Conservation (phyloP, 768 basidiomycete species). For the Rhodotorula paludigena region DNA sequence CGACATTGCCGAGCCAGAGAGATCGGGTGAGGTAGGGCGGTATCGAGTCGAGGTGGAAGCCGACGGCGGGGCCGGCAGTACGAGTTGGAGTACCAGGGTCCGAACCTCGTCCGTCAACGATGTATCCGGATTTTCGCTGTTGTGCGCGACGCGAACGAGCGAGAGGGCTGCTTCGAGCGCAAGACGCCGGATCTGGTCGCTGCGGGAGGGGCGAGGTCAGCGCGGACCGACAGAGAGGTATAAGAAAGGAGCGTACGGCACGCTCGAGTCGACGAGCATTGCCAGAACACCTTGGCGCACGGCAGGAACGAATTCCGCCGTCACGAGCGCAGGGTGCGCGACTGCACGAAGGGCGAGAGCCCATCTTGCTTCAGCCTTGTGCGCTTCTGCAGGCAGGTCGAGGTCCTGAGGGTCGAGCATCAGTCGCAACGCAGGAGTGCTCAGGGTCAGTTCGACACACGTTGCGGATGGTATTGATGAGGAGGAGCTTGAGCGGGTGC, state of each 20-base stretch:
- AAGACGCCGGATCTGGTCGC: slow-evolving; percentile 2
- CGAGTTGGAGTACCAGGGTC: not conserved
- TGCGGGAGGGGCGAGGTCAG: not conserved
- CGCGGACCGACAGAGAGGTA: no score
- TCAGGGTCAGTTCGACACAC: not conserved
- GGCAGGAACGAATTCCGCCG: slow-evolving; percentile 8
- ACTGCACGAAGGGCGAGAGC: slow-evolving; percentile 10
- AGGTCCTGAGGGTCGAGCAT: slow-evolving; percentile 10
- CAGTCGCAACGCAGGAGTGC: fast-evolving
- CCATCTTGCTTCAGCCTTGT: not conserved
- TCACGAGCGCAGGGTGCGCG: not conserved
- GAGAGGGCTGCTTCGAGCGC: slow-evolving; percentile 12
- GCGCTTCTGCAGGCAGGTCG: not conserved
- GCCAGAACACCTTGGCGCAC: slow-evolving; percentile 19
- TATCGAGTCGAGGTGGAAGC: not conserved
- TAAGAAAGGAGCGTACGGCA: not conserved
- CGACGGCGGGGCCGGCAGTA: slow-evolving; percentile 4
- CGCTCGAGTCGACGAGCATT: not conserved
- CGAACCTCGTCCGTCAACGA: not conserved
- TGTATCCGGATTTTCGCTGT: not conserved
- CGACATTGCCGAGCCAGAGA: not conserved
- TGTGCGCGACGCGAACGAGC: not conserved
- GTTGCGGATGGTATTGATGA: slow-evolving; percentile 27
- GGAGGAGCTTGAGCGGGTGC: slow-evolving; percentile 27
- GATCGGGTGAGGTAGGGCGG: not conserved